A percentile compares a stretch with the other conserved stretches of the same genome.
Conservation (phyloP, 768 basidiomycete species). For the Lentinula boryana region DNA sequence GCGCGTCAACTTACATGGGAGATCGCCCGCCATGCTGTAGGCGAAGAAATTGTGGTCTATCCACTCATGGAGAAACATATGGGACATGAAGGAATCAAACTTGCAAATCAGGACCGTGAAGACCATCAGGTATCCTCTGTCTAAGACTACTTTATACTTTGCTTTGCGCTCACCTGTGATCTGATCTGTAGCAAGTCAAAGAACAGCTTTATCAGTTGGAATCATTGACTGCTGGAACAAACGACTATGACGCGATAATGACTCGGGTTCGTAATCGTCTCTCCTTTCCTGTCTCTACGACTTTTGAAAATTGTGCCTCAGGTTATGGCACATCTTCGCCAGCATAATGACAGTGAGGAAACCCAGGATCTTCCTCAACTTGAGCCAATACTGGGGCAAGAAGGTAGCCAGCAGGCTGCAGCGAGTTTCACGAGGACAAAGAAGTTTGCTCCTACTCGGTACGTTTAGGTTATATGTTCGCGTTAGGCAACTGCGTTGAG, state of each 20-base stretch:
- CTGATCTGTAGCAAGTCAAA: slow-evolving; percentile 26
- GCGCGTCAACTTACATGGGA: slow-evolving; percentile 50
- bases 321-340: slow-evolving; percentile 41
- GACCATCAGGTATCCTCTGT: slow-evolving; percentile 44
- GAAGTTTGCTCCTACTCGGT: slow-evolving; percentile 59
- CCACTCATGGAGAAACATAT: slow-evolving; percentile 56
- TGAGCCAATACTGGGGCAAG: slow-evolving; percentile 38
- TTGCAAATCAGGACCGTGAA: slow-evolving; percentile 49
- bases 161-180: neutral
- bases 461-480: slow-evolving; percentile 10
- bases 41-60: slow-evolving; percentile 60
- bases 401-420: slow-evolving; percentile 40
- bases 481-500: too few species aligned
- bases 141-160: neutral
- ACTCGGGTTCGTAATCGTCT: slow-evolving; percentile 11
- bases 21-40: slow-evolving; percentile 53
- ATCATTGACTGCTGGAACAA: slow-evolving; percentile 31
- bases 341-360: slow-evolving; percentile 57
- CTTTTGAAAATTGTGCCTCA: neutral
- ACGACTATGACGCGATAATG: slow-evolving; percentile 36
- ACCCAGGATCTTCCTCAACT: slow-evolving; percentile 48
- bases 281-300: neutral
- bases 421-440: slow-evolving; percentile 48
- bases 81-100: slow-evolving; percentile 40
- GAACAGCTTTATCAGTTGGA: slow-evolving; percentile 42